Conservation (phyloP, 805 yeast genomes). For the Candida boidinii region DNA sequence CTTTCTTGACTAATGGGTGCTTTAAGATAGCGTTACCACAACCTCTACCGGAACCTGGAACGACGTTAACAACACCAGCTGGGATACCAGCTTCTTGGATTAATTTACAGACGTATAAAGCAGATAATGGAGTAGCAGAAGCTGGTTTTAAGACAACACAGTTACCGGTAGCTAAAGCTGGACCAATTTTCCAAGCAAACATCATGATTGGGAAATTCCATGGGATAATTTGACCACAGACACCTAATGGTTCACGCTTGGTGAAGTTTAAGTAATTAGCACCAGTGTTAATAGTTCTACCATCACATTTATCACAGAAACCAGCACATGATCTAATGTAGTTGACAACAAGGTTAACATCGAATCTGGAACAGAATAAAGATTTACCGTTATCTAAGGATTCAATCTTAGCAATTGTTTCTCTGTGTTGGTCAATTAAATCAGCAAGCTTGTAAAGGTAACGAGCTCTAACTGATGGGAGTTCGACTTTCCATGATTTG, state of each 20-base stretch:
- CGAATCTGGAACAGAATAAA: slow-evolving; percentile 55
- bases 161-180: slow-evolving; percentile 73
- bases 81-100: slow-evolving; percentile 65
- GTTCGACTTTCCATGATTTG: slow-evolving; percentile 47
- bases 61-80: slow-evolving; percentile 64
- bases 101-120: slow-evolving; percentile 53
- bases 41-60: slow-evolving; percentile 67
- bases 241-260: slow-evolving; percentile 69
- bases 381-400: slow-evolving; percentile 76
- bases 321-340: slow-evolving; percentile 70
- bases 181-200: slow-evolving; percentile 75
- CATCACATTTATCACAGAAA: slow-evolving; percentile 61
- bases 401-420: slow-evolving; percentile 60
- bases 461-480: slow-evolving; percentile 48
- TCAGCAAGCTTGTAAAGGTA: slow-evolving; percentile 58
- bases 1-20: slow-evolving; percentile 63
- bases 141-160: slow-evolving; percentile 69
- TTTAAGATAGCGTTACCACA: slow-evolving; percentile 65
- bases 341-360: slow-evolving; percentile 53
- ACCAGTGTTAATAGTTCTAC: slow-evolving; percentile 58
- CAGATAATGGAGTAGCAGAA: slow-evolving; percentile 69
- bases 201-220: slow-evolving; percentile 81
- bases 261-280: slow-evolving; percentile 55
- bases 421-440: slow-evolving; percentile 53
- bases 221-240: slow-evolving; percentile 78